Conservation (phyloP, 805 yeast species). For the Ogataea minuta region DNA sequence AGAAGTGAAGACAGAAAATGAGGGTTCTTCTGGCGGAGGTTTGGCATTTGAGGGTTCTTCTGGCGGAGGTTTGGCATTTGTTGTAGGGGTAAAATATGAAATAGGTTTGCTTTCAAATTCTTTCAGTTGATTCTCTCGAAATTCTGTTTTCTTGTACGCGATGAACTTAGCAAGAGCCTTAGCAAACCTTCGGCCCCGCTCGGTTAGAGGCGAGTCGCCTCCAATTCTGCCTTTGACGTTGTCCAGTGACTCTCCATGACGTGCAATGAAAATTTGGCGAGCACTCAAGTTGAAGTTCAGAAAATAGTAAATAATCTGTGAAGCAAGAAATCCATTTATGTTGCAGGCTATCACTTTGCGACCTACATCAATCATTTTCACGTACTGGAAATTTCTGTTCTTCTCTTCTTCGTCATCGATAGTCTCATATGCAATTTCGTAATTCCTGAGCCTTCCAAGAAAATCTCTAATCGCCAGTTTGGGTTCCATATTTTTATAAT, state of each 20-base stretch:
- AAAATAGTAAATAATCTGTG: conserved; percentile 88
- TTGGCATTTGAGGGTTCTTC: conserved; percentile 44
- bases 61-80: conserved; percentile 34
- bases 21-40: conserved; percentile 57
- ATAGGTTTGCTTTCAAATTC: conserved; percentile 44
- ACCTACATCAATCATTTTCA: conserved; percentile 95
- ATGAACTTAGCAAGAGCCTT: conserved; percentile 73
- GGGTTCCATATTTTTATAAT: conserved; percentile 83
- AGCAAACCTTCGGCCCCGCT: conserved; percentile 74
- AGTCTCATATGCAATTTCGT: conserved; percentile 86
- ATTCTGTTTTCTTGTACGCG: conserved; percentile 64
- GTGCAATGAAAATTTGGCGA: conserved; percentile 90
- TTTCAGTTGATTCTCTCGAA: conserved; percentile 59
- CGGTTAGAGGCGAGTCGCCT: conserved; percentile 82
- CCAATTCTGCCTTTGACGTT: conserved; percentile 86
- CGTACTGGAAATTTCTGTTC: conserved; percentile 70
- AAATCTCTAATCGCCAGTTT: conserved; percentile 78
- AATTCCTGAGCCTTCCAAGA: conserved; percentile 74
- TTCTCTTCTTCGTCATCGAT: conserved; percentile 71
- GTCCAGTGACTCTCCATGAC: conserved; percentile 92
- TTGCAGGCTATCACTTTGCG: conserved; percentile 90
- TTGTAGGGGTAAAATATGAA: conserved; percentile 3
- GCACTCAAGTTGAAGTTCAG: conserved; percentile 85
- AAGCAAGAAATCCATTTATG: conserved; percentile 81
- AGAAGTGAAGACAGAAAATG: conserved; percentile 90